phyloP scores from a whole-genome alignment of 179 eudicot genomes.

The Heliamphora pulchella region DNA sequence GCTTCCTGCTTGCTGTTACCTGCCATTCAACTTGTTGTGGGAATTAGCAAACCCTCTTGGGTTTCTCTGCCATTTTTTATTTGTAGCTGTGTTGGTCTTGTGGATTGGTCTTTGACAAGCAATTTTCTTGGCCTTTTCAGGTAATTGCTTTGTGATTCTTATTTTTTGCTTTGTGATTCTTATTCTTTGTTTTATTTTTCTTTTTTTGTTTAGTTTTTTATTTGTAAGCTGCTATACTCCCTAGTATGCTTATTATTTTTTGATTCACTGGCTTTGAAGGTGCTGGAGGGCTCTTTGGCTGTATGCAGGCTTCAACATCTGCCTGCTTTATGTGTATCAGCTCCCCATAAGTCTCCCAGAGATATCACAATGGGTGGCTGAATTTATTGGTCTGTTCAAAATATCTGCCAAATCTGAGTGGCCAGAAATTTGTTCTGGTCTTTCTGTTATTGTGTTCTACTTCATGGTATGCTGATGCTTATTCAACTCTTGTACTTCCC shows the following conservation, averaged over 20 bases:
- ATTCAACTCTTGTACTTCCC: constrained; percentile 1
- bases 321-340: constrained; percentile 60
- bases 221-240: constrained; percentile 6
- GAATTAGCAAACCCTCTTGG: constrained; percentile 98
- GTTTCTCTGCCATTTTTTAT: constrained; percentile 89
- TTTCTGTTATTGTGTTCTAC: constrained; percentile 56
- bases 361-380: constrained; percentile 29
- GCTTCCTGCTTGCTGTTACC: constrained; percentile 84
- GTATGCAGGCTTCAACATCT: constrained; percentile 55
- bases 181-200: not conserved
- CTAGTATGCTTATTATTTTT: constrained; percentile 5
- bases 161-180: not conserved
- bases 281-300: constrained; percentile 80
- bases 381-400: constrained; percentile 59
- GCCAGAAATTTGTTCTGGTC: constrained; percentile 54
- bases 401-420: constrained; percentile 53
- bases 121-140: constrained; percentile 92
- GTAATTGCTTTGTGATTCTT: constrained; percentile 28
- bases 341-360: constrained; percentile 47
- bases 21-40: constrained; percentile 72
- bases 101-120: constrained; percentile 99
- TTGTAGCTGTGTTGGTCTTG: constrained; percentile 93
- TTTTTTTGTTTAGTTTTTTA: constrained; percentile 1
- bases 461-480: constrained; percentile 41
- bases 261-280: constrained; percentile 32